Evolutionary conservation across 495 filamentous ascomycete species (phyloP), one percentile per base, ranked within the genome.

Genomic region (Penicillium bialowiezense): DNA sequence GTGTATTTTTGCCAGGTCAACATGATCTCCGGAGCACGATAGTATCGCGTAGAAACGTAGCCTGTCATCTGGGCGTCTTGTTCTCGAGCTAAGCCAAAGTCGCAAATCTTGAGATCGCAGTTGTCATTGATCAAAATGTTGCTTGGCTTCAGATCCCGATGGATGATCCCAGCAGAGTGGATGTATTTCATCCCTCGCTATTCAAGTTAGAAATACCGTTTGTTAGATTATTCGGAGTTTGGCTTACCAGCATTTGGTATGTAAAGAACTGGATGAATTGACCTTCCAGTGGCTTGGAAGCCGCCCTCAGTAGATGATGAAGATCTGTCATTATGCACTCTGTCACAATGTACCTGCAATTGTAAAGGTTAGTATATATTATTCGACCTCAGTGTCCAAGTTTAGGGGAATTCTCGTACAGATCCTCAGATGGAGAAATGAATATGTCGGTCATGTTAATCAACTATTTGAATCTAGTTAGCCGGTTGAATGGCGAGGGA

Each of bases 1-100:
- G 91, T 90, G 72, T 96, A 96, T 69, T 93, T 93, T 69, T 95
- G 90, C 90, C 90, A 96, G 17, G 91, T 95, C 60, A 96, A 86
- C 90, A 96, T 96, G 64, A 96, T 95, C 71, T 96, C 90, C 4
- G 90, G 90, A 2, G 90, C 91, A 42, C 91, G 83, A 72, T 96
- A 96, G 74, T 95, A 95, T 74, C 91, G 77, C 41, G 91, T 96
- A 20, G 90, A 92, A 4, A 45, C 40, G 44, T 96, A 95, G 64
- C 91, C 90, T 21, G 90, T 96, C 91, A 95, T 95, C 67, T 95
- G 89, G 17, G 90, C 88, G 56, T 95, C 90, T 67, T 95, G 89
- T 60, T 95, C 91, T 64, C 90, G 85, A 17, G 91, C 90, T 41
- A 95, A 74, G 48, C 91, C 90, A 61, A 96, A 95, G 67, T 96